Evolutionary conservation across 2,329 filamentous ascomycete genomes (phyloP).

Genomic region (Hymenoscyphus albidus): DNA sequence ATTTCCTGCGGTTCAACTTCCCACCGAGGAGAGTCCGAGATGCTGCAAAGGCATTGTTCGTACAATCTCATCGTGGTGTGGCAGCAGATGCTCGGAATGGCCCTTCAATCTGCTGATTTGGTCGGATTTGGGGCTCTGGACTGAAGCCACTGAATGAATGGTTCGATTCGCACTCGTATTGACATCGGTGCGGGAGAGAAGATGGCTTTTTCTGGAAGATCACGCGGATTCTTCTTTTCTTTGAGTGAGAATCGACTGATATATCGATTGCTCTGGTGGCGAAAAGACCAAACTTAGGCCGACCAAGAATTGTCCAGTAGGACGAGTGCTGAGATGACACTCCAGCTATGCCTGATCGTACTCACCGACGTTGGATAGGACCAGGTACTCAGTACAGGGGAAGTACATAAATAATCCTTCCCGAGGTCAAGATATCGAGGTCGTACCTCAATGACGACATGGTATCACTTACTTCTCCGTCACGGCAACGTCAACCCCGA

Average conservation of each 20-base stretch:
- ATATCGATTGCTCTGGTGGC: not conserved
- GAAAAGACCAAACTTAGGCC: not conserved
- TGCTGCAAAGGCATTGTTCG: not conserved
- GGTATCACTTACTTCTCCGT: not conserved
- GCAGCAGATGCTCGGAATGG: not conserved
- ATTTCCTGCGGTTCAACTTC: not conserved
- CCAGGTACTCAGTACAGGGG: not conserved
- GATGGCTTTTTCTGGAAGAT: not conserved
- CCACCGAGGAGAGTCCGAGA: not conserved
- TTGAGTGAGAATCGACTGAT: not conserved
- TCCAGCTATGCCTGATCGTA: not conserved
- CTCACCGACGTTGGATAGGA: not conserved
- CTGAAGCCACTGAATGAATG: not conserved
- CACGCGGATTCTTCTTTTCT: conserved; percentile 1
- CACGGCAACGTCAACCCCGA: not conserved
- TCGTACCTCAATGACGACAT: not conserved
- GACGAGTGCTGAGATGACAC: not conserved
- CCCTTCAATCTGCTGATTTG: not conserved
- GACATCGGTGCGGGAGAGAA: not conserved
- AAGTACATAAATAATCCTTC: too few relatives aligned
- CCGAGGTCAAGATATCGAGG: not conserved
- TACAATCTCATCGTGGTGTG: not conserved
- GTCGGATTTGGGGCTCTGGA: not conserved
- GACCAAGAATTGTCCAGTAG: not conserved
- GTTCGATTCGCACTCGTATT: not conserved